Percentiles rank a stretch among this genome's conserved stretches.
These are phyloP conservation scores for Pythium angustatum DNA, from an alignment of 352 stramenopile genomes.

Conservation along the genomic window DNA sequence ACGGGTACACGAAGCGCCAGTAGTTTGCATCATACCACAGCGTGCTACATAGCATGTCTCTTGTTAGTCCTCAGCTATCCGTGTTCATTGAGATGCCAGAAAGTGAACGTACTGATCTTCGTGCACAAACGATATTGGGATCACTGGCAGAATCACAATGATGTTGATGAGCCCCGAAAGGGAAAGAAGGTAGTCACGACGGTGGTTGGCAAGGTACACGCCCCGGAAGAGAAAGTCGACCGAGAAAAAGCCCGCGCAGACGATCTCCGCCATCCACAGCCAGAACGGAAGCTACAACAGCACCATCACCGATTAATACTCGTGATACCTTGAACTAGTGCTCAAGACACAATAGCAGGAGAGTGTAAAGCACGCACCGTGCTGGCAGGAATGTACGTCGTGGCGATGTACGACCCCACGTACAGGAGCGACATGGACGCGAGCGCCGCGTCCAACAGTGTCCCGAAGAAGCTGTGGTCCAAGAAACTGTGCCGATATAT, in stretches of 20 bases:
- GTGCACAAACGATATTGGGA: conserved; percentile 76
- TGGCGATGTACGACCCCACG: conserved; percentile 66
- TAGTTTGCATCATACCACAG: conserved; percentile 75
- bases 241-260: conserved; percentile 63
- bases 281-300: conserved; percentile 50
- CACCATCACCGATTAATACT: background rate
- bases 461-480: conserved; percentile 77
- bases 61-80: background rate
- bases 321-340: no score
- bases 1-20: conserved; percentile 83
- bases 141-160: conserved; percentile 68
- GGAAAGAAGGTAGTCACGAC: conserved; percentile 66
- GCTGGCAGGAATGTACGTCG: conserved; percentile 75
- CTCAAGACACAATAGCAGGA: no score
- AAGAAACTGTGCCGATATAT: conserved; percentile 49
- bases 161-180: conserved; percentile 55
- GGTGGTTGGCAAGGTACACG: conserved; percentile 68
- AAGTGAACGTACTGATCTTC: conserved; percentile 59
- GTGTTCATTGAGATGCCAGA: background rate
- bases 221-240: conserved; percentile 75
- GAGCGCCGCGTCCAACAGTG: conserved; percentile 62
- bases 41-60: conserved; percentile 37
- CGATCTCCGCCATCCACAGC: conserved; percentile 71
- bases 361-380: conserved; percentile 42
- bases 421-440: conserved; percentile 59